Conservation (phyloP, 73 alveolate genomes). For the Stentor roeselii region DNA sequence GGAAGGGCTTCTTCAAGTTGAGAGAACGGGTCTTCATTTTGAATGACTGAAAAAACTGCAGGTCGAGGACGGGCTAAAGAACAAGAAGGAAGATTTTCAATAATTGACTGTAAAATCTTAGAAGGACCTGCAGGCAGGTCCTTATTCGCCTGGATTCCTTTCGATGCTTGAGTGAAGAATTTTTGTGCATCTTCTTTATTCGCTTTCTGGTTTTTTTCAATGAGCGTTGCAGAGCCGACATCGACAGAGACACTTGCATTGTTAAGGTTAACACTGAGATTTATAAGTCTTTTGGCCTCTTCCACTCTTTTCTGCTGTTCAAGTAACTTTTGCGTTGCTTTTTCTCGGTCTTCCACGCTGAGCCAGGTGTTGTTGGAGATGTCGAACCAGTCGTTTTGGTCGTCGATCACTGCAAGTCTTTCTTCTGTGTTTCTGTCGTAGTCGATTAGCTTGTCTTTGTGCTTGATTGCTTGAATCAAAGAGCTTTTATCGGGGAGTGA, state of each 20-base stretch:
- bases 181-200: constrained; percentile 38
- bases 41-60: constrained; percentile 4
- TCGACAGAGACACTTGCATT: not conserved
- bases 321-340: constrained; percentile 70
- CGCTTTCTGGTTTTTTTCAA: not conserved
- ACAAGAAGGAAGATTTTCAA: not conserved
- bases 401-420: constrained; percentile 72
- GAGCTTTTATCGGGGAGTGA: constrained; percentile 36
- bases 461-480: constrained; percentile 61
- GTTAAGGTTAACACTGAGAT: not conserved
- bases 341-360: constrained; percentile 65
- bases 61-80: not conserved
- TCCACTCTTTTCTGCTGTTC: constrained; percentile 43
- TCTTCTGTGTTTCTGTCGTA: constrained; percentile 63
- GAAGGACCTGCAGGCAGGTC: constrained; percentile 24
- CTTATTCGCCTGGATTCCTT: constrained; percentile 12
- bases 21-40: constrained; percentile 66
- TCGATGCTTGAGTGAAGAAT: constrained; percentile 1
- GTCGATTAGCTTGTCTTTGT: constrained; percentile 67
- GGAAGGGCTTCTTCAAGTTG: constrained; percentile 41
- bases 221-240: not conserved
- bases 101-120: not conserved
- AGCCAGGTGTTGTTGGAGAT: constrained; percentile 81
- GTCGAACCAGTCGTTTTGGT: constrained; percentile 85
- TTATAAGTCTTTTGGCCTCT: not conserved